A percentile compares a stretch with the other conserved stretches of the same genome.
Evolutionary conservation across 2,329 filamentous ascomycete species (phyloP).

Genomic region (Neonectria punicea): DNA sequence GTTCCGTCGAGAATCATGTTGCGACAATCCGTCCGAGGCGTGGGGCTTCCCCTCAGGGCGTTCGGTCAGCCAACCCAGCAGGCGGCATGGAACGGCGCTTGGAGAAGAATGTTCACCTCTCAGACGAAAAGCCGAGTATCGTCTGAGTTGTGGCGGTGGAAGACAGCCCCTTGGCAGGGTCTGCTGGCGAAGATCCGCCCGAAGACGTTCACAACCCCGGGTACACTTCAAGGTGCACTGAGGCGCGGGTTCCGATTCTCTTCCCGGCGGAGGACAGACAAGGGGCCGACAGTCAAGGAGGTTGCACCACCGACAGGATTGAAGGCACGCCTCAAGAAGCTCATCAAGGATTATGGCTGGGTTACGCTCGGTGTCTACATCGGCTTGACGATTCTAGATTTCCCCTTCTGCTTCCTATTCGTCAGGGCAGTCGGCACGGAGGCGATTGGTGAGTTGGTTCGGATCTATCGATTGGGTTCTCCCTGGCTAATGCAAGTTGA

Average conservation of each 20-base stretch:
- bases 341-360: slow-evolving; percentile 95
- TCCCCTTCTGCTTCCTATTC: slow-evolving; percentile 93
- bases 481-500: slow-evolving; percentile 27
- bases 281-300: slow-evolving; percentile 35
- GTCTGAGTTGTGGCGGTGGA: slow-evolving; percentile 37
- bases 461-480: background rate
- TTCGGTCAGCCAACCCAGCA: slow-evolving; percentile 33
- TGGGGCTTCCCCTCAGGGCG: slow-evolving; percentile 34
- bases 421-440: slow-evolving; percentile 87
- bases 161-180: slow-evolving; percentile 31
- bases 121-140: slow-evolving; percentile 34
- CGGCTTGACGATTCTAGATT: slow-evolving; percentile 83
- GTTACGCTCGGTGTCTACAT: slow-evolving; percentile 92
- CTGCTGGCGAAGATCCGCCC: slow-evolving; percentile 32
- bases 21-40: slow-evolving; percentile 40
- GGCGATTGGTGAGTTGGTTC: slow-evolving; percentile 71
- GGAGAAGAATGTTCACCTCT: slow-evolving; percentile 43
- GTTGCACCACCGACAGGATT: slow-evolving; percentile 59
- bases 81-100: slow-evolving; percentile 42
- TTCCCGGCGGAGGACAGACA: slow-evolving; percentile 44
- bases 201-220: slow-evolving; percentile 28
- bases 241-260: slow-evolving; percentile 51
- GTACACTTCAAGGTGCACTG: slow-evolving; percentile 36
- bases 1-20: slow-evolving; percentile 35
- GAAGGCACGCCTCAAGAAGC: slow-evolving; percentile 79